A percentile compares a stretch with the other conserved stretches of the same genome.
These are phyloP conservation scores for Nelumbo lutea DNA, from an alignment of 164 flowering plant genomes.

Conservation along the genomic window DNA sequence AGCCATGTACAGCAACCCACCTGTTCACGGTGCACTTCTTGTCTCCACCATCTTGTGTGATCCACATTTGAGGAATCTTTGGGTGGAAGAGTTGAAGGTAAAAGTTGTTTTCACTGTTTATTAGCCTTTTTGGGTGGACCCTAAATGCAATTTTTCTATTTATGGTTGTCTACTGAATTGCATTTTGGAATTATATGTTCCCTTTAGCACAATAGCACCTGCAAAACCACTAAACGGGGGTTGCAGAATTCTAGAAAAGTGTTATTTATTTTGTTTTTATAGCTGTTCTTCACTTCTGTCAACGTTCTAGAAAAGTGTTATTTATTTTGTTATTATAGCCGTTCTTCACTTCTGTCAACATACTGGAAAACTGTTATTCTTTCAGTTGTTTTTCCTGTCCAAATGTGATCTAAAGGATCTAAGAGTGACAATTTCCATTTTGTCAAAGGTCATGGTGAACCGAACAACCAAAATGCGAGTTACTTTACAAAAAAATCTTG, in stretches of 20 bases:
- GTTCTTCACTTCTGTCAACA: neutral
- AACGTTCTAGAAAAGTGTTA: neutral
- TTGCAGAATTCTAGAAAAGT: neutral
- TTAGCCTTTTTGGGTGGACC: neutral
- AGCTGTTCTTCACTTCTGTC: neutral
- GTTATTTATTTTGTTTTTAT: neutral
- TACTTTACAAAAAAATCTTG: conserved; percentile 19
- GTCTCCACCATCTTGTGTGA: conserved; percentile 29
- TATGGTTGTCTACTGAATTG: neutral
- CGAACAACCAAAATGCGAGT: conserved; percentile 22
- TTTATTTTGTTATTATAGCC: neutral
- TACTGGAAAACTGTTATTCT: neutral
- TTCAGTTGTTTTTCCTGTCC: neutral
- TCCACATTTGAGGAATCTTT: conserved; percentile 18
- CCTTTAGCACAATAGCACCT: neutral
- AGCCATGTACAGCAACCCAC: conserved; percentile 36
- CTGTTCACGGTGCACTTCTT: conserved; percentile 27
- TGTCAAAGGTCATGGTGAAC: conserved; percentile 19
- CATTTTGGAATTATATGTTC: neutral
- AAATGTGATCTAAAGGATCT: no score
- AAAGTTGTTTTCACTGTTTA: neutral
- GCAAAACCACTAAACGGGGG: neutral
- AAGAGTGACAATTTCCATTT: neutral
- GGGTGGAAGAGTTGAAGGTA: conserved; percentile 31
- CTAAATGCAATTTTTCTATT: neutral